Evolutionary conservation across 345 rosid genomes (phyloP).

Genomic region (Raphanus raphanistrum): DNA sequence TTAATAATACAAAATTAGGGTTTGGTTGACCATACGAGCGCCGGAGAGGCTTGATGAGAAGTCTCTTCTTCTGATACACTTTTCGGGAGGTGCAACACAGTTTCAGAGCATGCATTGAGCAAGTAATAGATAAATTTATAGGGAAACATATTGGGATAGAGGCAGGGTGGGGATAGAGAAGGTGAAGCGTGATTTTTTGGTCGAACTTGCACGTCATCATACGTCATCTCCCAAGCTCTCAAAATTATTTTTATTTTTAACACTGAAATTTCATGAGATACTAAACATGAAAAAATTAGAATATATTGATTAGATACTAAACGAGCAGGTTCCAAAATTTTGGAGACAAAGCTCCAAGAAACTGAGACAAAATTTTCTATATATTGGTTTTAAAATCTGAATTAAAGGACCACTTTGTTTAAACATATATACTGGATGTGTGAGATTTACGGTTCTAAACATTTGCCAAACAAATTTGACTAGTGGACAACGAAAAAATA

Average conservation of each 20-base stretch:
- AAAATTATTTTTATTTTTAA: no score
- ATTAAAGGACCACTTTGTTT: not conserved
- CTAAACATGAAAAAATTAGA: no score
- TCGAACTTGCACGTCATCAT: not conserved
- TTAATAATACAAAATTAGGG: not conserved
- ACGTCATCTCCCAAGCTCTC: not conserved
- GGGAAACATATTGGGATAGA: slow-evolving; percentile 5
- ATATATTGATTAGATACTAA: no score
- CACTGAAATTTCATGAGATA: no score
- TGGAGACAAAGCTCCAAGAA: no score
- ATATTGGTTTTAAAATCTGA: not conserved
- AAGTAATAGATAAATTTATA: not conserved
- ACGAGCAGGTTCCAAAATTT: no score
- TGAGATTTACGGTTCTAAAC: not conserved
- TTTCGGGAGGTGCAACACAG: not conserved
- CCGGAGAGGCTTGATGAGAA: slow-evolving; percentile 40
- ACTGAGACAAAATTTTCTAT: no score
- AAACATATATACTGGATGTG: not conserved
- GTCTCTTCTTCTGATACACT: slow-evolving; percentile 15
- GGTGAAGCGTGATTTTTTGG: slow-evolving; percentile 26
- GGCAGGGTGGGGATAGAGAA: slow-evolving; percentile 14
- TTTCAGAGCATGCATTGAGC: not conserved
- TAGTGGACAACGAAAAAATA: no score
- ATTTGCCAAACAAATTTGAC: no score
- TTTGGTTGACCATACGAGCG: slow-evolving; percentile 34